Evolutionary conservation across 371 early-diverging fungal species (phyloP).

Genomic region (Circinella minor): DNA sequence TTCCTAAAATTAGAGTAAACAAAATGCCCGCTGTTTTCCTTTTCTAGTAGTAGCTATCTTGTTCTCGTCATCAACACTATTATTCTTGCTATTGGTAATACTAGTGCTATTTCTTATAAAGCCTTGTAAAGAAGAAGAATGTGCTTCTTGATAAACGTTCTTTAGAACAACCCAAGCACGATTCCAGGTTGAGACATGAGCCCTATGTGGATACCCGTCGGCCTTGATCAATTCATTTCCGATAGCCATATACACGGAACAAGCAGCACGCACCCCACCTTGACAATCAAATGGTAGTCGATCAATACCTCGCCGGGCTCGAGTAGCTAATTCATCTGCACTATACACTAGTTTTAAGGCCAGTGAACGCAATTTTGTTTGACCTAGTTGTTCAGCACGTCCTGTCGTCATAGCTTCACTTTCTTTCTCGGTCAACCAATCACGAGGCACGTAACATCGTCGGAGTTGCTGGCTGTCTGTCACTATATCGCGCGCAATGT

Average conservation of each 20-base stretch:
- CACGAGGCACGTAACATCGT: slow-evolving; percentile 55
- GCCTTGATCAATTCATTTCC: slow-evolving; percentile 33
- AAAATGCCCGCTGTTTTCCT: slow-evolving; percentile 24
- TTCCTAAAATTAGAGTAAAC: slow-evolving; percentile 4
- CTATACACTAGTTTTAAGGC: slow-evolving; percentile 26
- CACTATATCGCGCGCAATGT: slow-evolving; percentile 66
- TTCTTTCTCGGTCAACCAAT: slow-evolving; percentile 35
- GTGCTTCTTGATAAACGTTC: slow-evolving; percentile 24
- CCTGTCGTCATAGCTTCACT: slow-evolving; percentile 18
- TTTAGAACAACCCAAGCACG: slow-evolving; percentile 32
- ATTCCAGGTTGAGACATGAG: slow-evolving; percentile 23
- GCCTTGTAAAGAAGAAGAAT: background rate
- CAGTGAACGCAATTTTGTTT: slow-evolving; percentile 26
- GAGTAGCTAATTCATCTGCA: slow-evolving; percentile 31
- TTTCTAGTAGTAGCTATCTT: slow-evolving; percentile 5
- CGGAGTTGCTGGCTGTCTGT: slow-evolving; percentile 58
- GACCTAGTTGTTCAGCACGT: slow-evolving; percentile 31
- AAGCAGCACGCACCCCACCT: slow-evolving; percentile 55
- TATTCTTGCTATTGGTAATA: too few species aligned
- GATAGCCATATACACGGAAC: slow-evolving; percentile 55
- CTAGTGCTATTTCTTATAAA: background rate
- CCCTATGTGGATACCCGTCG: slow-evolving; percentile 40
- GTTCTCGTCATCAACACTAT: background rate
- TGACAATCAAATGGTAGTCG: slow-evolving; percentile 39
- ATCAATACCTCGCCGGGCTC: slow-evolving; percentile 43